These are phyloP conservation scores for Plantago coronopus DNA, from an alignment of 305 asterid species.

Conservation along the genomic window DNA sequence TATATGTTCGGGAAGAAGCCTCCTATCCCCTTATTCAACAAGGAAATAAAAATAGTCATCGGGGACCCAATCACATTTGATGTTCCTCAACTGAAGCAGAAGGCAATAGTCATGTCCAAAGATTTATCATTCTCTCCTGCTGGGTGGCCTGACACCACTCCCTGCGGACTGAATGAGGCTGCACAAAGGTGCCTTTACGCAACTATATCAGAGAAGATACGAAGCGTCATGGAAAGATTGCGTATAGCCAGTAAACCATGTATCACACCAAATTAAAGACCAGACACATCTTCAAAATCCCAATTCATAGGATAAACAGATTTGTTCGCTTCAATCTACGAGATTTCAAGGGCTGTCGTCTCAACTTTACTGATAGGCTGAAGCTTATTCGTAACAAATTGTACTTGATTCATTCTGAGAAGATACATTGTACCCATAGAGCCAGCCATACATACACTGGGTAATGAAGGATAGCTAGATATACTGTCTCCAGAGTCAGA, in stretches of 20 bases:
- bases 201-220: constrained; percentile 64
- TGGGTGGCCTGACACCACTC: constrained; percentile 56
- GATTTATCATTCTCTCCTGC: constrained; percentile 32
- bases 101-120: constrained; percentile 52
- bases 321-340: not conserved
- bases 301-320: too few relatives aligned
- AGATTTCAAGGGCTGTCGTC: too few relatives aligned
- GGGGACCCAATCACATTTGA: constrained; percentile 85
- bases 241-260: constrained; percentile 36
- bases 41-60: constrained; percentile 50
- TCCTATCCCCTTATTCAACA: constrained; percentile 67
- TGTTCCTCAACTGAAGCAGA: constrained; percentile 65
- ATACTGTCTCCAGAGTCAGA: too few relatives aligned
- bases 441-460: too few relatives aligned
- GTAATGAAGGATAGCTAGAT: too few relatives aligned
- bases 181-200: constrained; percentile 73
- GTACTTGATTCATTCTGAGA: too few relatives aligned
- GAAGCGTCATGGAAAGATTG: constrained; percentile 59
- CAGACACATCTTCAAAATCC: constrained; percentile 19
- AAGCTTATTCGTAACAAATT: too few relatives aligned
- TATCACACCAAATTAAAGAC: constrained; percentile 23
- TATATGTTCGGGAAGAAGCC: constrained; percentile 72
- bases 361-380: too few relatives aligned
- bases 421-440: too few relatives aligned
- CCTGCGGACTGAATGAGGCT: constrained; percentile 69